Base-by-base conservation (phyloP, 495 filamentous ascomycete species). In the Trichoderma reesei region DNA sequence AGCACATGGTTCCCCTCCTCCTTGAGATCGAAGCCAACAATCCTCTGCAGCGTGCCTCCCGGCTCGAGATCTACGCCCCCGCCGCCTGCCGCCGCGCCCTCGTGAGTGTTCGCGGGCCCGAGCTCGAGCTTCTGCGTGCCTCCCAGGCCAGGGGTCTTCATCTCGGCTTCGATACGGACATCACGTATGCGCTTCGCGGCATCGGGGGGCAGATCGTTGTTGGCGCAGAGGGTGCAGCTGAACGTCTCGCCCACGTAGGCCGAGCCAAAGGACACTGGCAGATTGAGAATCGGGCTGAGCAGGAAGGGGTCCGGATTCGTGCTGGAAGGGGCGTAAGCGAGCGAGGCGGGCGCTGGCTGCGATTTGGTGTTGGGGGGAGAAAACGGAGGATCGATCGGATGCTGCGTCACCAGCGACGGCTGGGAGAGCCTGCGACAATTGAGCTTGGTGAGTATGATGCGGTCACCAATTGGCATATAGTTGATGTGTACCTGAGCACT, bases 201-300 rank as follows among this genome's bases (percentile, higher is more conserved):
- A 68, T 59, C 69, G 38, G 63, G 26, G 26, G 51, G 34, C 8
- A 62, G 38, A 69, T 96, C 93, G 73, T 96, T 94, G 78, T 94
- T 97, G 9, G 90, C 92, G 76, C 91, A 96, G 31, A 98, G 83
- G 1, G 92, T 94, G 76, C 94, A 98, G 60, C 85, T 85, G 74
- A 98, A 98, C 1, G 89, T 91, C 78, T 98, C 92, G 65, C 94
- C 94, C 48, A 98, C 92, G 67, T 97, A 97, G 60, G 92, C 91
- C 10, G 90, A 90, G 62, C 92, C 94, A 72, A 98, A 98, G 5
- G 91, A 85, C 1, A 91, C 89, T 6, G 94, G 94, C 3, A 98
- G 85, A n/a, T 90, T 96, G 67, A 97, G 82, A 61, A 86, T 85
- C 0, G 82, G 80, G 13, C 73, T 75, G 59, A 83, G 71, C 61